phyloP scores from a whole-genome alignment of 2,329 filamentous ascomycete genomes.

The Aspergillus niger region DNA sequence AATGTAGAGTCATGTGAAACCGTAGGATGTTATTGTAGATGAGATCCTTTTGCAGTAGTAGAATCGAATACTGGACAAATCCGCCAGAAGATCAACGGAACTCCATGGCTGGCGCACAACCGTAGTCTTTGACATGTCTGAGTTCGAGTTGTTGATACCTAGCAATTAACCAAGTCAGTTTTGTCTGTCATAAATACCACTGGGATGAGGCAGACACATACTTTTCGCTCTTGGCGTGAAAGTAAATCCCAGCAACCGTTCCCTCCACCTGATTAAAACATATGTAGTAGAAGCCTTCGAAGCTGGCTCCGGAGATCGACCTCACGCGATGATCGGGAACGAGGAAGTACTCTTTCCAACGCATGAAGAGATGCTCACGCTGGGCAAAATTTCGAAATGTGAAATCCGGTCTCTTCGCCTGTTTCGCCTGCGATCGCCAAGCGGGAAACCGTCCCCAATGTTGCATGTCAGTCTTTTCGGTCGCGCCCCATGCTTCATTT shows the following conservation, averaged over 20 bases:
- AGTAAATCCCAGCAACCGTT: slow-evolving; percentile 90
- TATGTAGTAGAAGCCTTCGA: slow-evolving; percentile 98
- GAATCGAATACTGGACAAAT: not conserved
- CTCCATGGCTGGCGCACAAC: slow-evolving; percentile 83
- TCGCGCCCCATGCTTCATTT: slow-evolving; percentile 88
- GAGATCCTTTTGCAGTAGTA: not conserved
- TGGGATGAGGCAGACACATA: slow-evolving; percentile 53
- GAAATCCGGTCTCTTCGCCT: slow-evolving; percentile 60
- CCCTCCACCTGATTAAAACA: slow-evolving; percentile 94
- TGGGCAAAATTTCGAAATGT: slow-evolving; percentile 71
- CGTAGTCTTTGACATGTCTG: slow-evolving; percentile 80
- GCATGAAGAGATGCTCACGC: slow-evolving; percentile 92
- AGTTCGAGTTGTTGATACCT: slow-evolving; percentile 93
- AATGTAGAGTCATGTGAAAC: slow-evolving; percentile 3
- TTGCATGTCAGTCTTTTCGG: slow-evolving; percentile 83
- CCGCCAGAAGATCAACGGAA: slow-evolving; percentile 64
- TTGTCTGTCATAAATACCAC: not conserved
- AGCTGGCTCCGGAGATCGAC: slow-evolving; percentile 90
- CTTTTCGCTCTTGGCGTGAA: slow-evolving; percentile 97
- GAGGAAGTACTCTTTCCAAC: slow-evolving; percentile 98
- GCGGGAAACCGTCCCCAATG: slow-evolving; percentile 92
- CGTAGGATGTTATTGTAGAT: not conserved
- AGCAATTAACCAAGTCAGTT: slow-evolving; percentile 26
- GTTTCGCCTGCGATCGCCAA: slow-evolving; percentile 74
- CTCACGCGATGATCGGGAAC: slow-evolving; percentile 92